Base-by-base conservation (phyloP, 148 eudicot species). In the Chenopodium berlandieri region DNA sequence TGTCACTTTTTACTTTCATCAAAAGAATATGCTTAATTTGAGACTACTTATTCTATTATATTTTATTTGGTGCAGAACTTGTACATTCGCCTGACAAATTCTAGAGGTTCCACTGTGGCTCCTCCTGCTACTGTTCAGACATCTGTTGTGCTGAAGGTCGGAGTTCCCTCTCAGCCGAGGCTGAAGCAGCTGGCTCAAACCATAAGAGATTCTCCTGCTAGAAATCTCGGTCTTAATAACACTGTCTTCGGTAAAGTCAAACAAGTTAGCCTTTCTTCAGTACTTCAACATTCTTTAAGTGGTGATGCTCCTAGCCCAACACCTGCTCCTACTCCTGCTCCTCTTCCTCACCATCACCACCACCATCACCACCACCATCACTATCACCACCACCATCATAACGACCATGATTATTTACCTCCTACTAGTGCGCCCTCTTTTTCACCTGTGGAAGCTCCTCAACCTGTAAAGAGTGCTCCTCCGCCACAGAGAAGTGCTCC, bases 201-300 rank as follows among this genome's bases (percentile, higher is more conserved):
- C 76, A 94, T 96, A 63, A 88, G 81, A 48, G 92, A 86, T 79
- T 88, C 97, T 82, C 92, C 90, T 74, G 80, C 91, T 20, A 89
- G 90, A 86, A 96, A 96, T 79, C 99, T 96, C 20, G 99, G 99
- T 72, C 92, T 96, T 40, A 92, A 94, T 73, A 91, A 96, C 87
- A 91, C 92, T 0, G 94, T 90, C 22, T 96, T 96, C 86, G 99
- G 99, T 34, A 90, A 83, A 79, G 99, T 96, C 11, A 96, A 96
- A 79, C 97, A 94, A 83, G 92, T 96, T 78, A 87, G 90, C 82
- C 99, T 96, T 81, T 96, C 99, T 60, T 92, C 98, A 22, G 71
- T 87, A 37, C 86, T 91, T 58, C 96, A 85, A 74, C 93, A 92
- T 84, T 87, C 92, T 14, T 89, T 85, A 52, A 84, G 87, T 72